Conservation (phyloP, 2,329 filamentous ascomycete genomes). For the Fusarium sp. region DNA sequence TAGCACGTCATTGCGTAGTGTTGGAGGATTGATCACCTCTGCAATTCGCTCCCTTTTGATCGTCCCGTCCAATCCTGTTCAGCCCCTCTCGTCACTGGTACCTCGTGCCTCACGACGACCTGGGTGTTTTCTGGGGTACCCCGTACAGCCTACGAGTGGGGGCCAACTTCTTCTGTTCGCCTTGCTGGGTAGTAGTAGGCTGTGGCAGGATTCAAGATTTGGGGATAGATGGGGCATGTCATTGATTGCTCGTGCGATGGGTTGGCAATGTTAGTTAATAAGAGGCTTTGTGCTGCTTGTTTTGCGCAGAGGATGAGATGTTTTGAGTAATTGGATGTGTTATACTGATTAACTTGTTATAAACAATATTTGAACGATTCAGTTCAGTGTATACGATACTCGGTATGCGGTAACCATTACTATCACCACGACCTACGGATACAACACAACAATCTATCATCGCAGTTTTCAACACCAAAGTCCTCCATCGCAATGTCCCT, state of each 20-base stretch:
- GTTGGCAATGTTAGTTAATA: conserved; percentile 15
- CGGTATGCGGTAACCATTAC: conserved; percentile 3
- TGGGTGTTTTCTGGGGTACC: conserved; percentile 10
- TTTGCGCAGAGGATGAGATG: background rate
- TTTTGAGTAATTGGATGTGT: background rate
- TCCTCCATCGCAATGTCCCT: conserved; percentile 16
- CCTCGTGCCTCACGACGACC: fast-evolving
- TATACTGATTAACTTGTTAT: background rate
- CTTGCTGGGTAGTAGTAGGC: conserved; percentile 1
- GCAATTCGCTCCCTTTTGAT: conserved; percentile 13
- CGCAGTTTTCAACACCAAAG: background rate
- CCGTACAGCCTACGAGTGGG: conserved; percentile 5
- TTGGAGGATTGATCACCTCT: conserved; percentile 9
- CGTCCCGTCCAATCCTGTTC: background rate
- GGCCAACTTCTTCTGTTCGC: background rate
- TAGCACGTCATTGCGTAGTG: conserved; percentile 21
- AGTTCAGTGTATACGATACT: background rate
- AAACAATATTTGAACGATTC: background rate
- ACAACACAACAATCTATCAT: background rate
- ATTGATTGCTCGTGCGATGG: background rate
- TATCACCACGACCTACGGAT: background rate
- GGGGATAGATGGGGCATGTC: conserved; percentile 1
- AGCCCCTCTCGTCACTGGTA: conserved; percentile 3
- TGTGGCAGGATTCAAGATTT: conserved; percentile 18
- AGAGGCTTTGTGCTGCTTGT: conserved; percentile 6